Percentiles rank a stretch among this genome's conserved stretches.
Conservation (phyloP, 2,329 filamentous ascomycete genomes). For the Aspergillus proliferans region DNA sequence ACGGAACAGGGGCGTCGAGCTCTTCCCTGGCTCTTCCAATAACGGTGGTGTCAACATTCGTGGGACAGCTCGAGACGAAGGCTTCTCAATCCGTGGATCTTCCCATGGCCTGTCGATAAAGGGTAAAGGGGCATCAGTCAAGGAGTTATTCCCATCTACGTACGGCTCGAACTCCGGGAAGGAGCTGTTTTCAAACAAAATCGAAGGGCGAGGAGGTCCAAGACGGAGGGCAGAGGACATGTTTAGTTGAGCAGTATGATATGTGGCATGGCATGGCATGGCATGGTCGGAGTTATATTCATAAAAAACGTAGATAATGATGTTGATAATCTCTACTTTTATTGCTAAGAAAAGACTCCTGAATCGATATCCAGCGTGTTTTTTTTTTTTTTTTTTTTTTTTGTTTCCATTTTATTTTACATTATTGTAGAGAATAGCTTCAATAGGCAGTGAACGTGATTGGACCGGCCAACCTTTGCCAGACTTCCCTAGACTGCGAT, state of each 20-base stretch:
- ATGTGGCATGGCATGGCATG: neutral
- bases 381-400: neutral
- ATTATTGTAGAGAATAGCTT: neutral
- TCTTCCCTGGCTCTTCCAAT: slow-evolving; percentile 32
- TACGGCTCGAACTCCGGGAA: slow-evolving; percentile 55
- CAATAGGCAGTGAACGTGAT: neutral
- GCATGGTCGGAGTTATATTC: neutral
- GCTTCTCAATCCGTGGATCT: slow-evolving; percentile 34
- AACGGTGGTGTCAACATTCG: slow-evolving; percentile 52
- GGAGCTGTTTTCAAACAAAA: slow-evolving; percentile 60
- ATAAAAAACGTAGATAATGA: neutral
- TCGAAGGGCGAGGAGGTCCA: slow-evolving; percentile 52
- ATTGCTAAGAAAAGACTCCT: neutral
- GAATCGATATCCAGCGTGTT: neutral
- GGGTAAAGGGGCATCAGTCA: slow-evolving; percentile 59
- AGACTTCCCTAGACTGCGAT: neutral
- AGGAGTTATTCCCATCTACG: slow-evolving; percentile 65
- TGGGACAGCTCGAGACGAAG: slow-evolving; percentile 46
- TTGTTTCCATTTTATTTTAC: neutral
- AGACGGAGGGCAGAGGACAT: slow-evolving; percentile 67
- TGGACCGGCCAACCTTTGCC: neutral
- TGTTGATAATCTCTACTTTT: neutral
- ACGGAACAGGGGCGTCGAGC: slow-evolving; percentile 29
- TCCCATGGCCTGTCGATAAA: slow-evolving; percentile 60
- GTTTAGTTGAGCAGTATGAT: slow-evolving; percentile 50